Conservation (phyloP, 1,139 yeast species). For the Geotrichum europaeum region DNA sequence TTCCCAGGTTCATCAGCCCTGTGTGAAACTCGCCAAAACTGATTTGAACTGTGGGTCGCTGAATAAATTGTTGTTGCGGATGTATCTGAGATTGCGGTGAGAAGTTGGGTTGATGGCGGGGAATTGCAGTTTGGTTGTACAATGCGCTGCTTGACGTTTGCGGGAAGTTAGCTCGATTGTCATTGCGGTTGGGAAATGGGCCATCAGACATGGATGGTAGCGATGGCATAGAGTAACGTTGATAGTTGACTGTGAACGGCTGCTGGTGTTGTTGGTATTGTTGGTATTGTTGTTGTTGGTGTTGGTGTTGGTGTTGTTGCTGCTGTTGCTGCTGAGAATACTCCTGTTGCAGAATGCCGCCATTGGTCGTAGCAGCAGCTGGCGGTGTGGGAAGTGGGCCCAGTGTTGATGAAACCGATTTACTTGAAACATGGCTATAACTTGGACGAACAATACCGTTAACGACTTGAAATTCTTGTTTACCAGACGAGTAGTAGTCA, state of each 20-base stretch:
- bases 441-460: conserved; percentile 11
- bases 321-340: neutral
- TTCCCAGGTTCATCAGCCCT: conserved; percentile 78
- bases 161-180: neutral
- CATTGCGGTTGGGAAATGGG: neutral
- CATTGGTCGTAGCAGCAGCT: neutral
- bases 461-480: conserved; percentile 1
- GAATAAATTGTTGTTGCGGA: neutral
- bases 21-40: conserved; percentile 33
- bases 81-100: neutral
- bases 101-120: neutral
- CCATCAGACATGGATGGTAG: neutral
- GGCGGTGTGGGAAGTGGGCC: conserved; percentile 1
- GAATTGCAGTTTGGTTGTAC: neutral
- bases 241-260: neutral
- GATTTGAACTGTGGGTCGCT: neutral
- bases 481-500: neutral
- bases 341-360: neutral
- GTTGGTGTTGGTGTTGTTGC: neutral
- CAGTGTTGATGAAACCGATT: neutral
- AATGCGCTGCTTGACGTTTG: neutral
- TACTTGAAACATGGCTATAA: conserved; percentile 7
- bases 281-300: neutral
- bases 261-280: neutral
- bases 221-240: conserved; percentile 10